phyloP scores from a whole-genome alignment of 352 stramenopile species.

The Thalassiosira mediterranea region DNA sequence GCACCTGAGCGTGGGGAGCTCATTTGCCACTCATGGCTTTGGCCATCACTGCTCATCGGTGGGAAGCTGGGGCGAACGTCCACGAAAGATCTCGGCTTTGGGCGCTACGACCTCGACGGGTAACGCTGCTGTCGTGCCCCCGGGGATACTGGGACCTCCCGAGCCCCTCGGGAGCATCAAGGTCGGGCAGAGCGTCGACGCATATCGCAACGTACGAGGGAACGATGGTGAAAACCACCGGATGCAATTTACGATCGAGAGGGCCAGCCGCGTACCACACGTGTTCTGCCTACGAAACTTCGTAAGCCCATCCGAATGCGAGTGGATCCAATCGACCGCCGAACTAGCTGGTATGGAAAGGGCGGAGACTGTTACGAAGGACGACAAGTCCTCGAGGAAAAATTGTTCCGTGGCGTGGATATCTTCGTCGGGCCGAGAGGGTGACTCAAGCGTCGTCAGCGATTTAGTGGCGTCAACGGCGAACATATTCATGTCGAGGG shows the following conservation, averaged over 20 bases:
- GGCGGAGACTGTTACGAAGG: constrained; percentile 19
- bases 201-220: neutral
- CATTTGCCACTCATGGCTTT: too few relatives aligned
- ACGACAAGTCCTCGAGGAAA: constrained; percentile 6
- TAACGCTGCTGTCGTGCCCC: too few relatives aligned
- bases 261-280: constrained; percentile 11
- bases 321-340: constrained; percentile 5
- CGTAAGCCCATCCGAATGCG: constrained; percentile 18
- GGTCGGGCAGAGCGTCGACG: neutral
- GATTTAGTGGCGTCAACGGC: constrained; percentile 1
- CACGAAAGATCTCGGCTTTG: too few relatives aligned
- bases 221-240: neutral
- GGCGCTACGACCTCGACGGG: too few relatives aligned
- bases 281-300: constrained; percentile 36
- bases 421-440: neutral
- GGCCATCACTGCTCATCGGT: too few relatives aligned
- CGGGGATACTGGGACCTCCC: constrained; percentile 9
- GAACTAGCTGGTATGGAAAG: constrained; percentile 5
- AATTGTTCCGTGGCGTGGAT: constrained; percentile 20
- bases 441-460: constrained; percentile 2
- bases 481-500: constrained; percentile 11
- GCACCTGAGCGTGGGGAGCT: too few relatives aligned
- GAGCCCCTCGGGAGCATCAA: constrained; percentile 8
- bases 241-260: constrained; percentile 32
- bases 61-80: too few relatives aligned